phyloP scores from a whole-genome alignment of 1,284 basidiomycete species.

The Cutaneotrichosporon cutaneum region DNA sequence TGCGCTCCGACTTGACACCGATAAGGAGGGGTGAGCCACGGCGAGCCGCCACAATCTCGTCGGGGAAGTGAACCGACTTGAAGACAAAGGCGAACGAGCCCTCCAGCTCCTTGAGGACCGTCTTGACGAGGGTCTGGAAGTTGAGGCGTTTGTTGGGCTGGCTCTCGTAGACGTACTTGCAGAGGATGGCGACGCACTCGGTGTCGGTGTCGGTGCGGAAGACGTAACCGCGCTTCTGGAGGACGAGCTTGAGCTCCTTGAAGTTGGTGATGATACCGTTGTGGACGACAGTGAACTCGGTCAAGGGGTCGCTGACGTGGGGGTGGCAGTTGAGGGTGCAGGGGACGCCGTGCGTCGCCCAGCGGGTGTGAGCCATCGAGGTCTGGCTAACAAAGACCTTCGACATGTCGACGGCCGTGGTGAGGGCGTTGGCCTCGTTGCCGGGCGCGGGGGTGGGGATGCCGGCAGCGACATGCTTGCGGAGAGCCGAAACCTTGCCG shows the following conservation, averaged over 20 bases:
- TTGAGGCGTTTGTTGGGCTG: slow-evolving; percentile 82
- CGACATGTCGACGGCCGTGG: slow-evolving; percentile 65
- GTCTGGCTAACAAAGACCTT: slow-evolving; percentile 86
- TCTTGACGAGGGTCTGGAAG: slow-evolving; percentile 92
- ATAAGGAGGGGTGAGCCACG: slow-evolving; percentile 95
- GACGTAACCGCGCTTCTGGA: slow-evolving; percentile 92
- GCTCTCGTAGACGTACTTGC: slow-evolving; percentile 95
- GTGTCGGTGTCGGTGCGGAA: slow-evolving; percentile 98
- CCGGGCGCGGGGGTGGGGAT: slow-evolving; percentile 34
- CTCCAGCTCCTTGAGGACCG: slow-evolving; percentile 95
- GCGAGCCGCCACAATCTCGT: slow-evolving; percentile 92
- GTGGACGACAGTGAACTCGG: slow-evolving; percentile 93
- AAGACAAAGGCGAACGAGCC: slow-evolving; percentile 99
- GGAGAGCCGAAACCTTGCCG: slow-evolving; percentile 92
- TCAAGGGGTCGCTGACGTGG: slow-evolving; percentile 73
- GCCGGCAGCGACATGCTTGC: slow-evolving; percentile 83
- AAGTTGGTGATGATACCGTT: slow-evolving; percentile 99
- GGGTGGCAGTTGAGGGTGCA: slow-evolving; percentile 93
- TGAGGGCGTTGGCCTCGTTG: slow-evolving; percentile 20
- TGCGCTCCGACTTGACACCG: slow-evolving; percentile 99
- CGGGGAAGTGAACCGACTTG: slow-evolving; percentile 95
- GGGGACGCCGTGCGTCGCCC: slow-evolving; percentile 98
- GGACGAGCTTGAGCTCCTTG: slow-evolving; percentile 82
- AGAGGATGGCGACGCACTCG: slow-evolving; percentile 92
- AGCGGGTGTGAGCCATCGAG: slow-evolving; percentile 98